These are phyloP conservation scores for Dendrobium nobile DNA, from an alignment of 106 monocot species.

Conservation along the genomic window DNA sequence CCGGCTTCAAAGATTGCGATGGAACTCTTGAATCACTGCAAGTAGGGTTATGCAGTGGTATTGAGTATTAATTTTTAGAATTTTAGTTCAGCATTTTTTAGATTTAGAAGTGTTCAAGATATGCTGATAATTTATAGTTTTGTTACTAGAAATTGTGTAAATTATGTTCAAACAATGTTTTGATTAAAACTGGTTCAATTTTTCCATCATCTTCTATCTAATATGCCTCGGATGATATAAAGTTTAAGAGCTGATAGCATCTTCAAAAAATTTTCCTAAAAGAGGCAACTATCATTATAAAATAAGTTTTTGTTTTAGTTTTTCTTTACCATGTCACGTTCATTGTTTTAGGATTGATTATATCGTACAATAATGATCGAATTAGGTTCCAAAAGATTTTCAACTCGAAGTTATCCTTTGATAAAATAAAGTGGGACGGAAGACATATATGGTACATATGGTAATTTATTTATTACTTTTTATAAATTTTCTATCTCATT, in stretches of 20 bases:
- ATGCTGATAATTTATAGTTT: background rate
- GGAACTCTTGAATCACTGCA: background rate
- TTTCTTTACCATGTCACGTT: no score
- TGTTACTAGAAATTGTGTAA: background rate
- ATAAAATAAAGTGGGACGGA: background rate
- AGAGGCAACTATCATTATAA: no score
- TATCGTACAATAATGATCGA: background rate
- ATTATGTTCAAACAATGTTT: background rate
- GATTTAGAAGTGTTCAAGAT: background rate
- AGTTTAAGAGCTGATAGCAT: no score
- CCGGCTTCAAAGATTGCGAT: no score
- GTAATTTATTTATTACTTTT: background rate
- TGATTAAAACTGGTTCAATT: background rate
- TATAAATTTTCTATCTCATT: background rate
- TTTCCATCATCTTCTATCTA: no score
- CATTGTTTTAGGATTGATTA: background rate
- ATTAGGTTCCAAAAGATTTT: background rate
- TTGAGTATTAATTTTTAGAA: background rate
- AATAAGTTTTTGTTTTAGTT: no score
- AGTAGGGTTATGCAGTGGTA: background rate
- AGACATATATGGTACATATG: background rate
- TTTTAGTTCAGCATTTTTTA: background rate
- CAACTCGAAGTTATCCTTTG: background rate
- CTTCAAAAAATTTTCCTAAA: no score
- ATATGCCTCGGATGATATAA: no score